A percentile compares a stretch with the other conserved stretches of the same genome.
These are phyloP conservation scores for Cyclotella sp. DNA, from an alignment of 108 stramenopile species.

Conservation along the genomic window DNA sequence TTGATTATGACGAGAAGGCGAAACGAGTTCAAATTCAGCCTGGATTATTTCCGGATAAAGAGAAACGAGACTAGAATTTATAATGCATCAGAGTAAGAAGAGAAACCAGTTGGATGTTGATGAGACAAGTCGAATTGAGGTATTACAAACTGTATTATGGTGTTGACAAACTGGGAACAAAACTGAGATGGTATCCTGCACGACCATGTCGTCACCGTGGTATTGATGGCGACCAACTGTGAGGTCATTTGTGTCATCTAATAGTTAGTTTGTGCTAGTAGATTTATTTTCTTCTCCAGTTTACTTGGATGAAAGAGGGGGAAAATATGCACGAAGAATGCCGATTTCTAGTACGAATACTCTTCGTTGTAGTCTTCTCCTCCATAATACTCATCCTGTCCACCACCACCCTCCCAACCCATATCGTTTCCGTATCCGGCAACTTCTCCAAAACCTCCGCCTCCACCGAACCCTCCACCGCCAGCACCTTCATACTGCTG, in stretches of 20 bases:
- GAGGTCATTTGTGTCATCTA: too few species aligned
- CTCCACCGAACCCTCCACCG: background rate
- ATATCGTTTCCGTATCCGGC: background rate
- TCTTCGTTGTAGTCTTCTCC: constrained; percentile 5
- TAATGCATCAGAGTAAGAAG: background rate
- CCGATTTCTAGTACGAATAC: background rate
- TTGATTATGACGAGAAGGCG: constrained; percentile 29
- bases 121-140: too few species aligned
- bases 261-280: too few species aligned
- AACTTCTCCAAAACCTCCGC: background rate
- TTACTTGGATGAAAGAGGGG: too few species aligned
- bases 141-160: too few species aligned
- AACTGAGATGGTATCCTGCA: too few species aligned
- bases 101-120: too few species aligned
- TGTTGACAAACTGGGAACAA: too few species aligned
- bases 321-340: too few species aligned
- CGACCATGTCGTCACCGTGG: too few species aligned
- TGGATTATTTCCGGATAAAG: constrained; percentile 25
- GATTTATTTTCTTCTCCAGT: too few species aligned
- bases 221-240: too few species aligned
- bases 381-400: constrained; percentile 5
- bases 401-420: constrained; percentile 1
- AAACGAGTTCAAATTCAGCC: constrained; percentile 22
- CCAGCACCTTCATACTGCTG: constrained; percentile 12
- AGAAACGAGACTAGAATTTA: background rate